Evolutionary conservation across 192 early-diverging fungal genomes (phyloP), one percentile per base, ranked within the genome.

Genomic region (Coemansia sp.): DNA sequence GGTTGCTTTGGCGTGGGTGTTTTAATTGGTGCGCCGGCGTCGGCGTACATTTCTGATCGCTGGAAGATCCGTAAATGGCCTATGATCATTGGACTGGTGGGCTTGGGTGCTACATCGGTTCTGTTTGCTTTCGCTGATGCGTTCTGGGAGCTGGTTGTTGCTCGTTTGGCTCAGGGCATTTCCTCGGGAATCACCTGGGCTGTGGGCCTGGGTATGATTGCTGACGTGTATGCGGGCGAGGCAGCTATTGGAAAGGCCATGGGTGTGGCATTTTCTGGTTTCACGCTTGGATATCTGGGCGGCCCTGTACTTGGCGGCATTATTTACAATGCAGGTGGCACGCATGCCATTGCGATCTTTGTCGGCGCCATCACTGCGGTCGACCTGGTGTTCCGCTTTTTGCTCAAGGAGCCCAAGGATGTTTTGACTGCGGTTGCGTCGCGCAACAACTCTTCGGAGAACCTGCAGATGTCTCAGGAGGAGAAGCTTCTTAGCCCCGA

Each of bases 131-230:
- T 83, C 24, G 77, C 85, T 10, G 78, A 70, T 44, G 79, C 81
- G 10, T 87, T 82, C 55, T 80, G 75, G 72, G 76, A 82, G 46
- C 75, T 91, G 2, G 69, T 87, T 1, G 18, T 87, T 1, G 88
- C 87, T 3, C 74, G 88, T 24, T 58, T 91, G 19, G 81, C 81
- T 2, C 87, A 88, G 52, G 88, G 88, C 46, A 60, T 84, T 19
- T 76, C 88, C 4, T 86, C 85, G 32, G 88, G 85, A 28, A 83
- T 84, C 17, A 82, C 82, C 18, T 88, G 87, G 85, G 81, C 87
- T 4, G 79, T 87, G 38, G 82, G 82, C 4, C 67, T 88, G 22
- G 84, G 80, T 15, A 82, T 87, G 83, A 58, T 90, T 13, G 84
- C 86, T 17, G 86, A 90, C 51, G 80, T 84, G 0, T 90, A 83